Conservation (phyloP, 805 yeast genomes). For the Sugiyamaella qingdaonensis region DNA sequence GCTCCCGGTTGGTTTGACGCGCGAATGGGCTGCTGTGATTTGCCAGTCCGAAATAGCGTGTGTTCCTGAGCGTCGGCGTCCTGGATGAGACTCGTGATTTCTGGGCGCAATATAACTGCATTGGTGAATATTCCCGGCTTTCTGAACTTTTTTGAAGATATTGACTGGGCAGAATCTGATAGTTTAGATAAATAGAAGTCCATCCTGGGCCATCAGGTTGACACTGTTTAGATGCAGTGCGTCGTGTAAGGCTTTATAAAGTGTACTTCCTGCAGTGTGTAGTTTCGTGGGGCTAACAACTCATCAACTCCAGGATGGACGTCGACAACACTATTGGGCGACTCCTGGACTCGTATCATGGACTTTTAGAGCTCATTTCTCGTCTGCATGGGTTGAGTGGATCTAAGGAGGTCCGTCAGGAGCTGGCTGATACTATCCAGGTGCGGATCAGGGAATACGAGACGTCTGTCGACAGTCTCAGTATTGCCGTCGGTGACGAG, state of each 20-base stretch:
- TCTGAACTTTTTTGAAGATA: slow-evolving; percentile 40
- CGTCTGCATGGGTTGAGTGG: slow-evolving; percentile 12
- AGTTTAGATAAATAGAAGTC: slow-evolving; percentile 15
- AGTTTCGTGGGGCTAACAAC: not conserved
- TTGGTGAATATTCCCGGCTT: slow-evolving; percentile 64
- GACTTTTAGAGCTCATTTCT: slow-evolving; percentile 16
- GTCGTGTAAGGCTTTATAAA: not conserved
- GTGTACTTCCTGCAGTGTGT: not conserved
- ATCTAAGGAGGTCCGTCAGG: slow-evolving; percentile 14
- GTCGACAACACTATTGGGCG: slow-evolving; percentile 2
- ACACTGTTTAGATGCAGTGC: not conserved
- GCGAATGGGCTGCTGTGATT: slow-evolving; percentile 7
- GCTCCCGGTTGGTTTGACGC: slow-evolving; percentile 1
- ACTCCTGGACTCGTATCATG: slow-evolving; percentile 16
- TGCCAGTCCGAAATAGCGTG: slow-evolving; percentile 15
- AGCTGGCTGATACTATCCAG: slow-evolving; percentile 21
- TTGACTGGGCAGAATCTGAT: slow-evolving; percentile 14
- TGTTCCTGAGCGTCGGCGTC: slow-evolving; percentile 45
- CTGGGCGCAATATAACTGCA: slow-evolving; percentile 50
- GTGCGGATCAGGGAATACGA: slow-evolving; percentile 16
- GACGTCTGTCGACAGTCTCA: slow-evolving; percentile 12
- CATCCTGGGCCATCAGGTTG: slow-evolving; percentile 1
- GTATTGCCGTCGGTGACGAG: slow-evolving; percentile 12
- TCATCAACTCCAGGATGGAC: not conserved
- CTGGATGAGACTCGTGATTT: slow-evolving; percentile 52